Percentiles rank a stretch among this genome's conserved stretches.
Conservation (phyloP, 129 eudicot species). For the Helichrysum umbraculigerum region DNA sequence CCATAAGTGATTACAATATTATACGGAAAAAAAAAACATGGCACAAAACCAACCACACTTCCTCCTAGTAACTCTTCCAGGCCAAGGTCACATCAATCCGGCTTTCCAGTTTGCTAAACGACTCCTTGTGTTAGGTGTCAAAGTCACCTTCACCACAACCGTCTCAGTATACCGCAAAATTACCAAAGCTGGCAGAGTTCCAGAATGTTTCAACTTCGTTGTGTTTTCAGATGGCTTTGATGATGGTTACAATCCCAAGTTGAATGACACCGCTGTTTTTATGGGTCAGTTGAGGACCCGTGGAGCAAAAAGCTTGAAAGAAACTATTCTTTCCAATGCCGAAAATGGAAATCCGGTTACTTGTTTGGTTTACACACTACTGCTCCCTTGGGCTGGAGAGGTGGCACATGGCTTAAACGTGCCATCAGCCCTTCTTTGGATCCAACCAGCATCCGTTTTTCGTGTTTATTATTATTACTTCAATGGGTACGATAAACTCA, state of each 20-base stretch:
- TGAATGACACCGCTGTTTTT: constrained; percentile 1
- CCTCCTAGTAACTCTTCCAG: constrained; percentile 47
- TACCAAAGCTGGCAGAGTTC: constrained; percentile 23
- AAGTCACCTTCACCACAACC: constrained; percentile 53
- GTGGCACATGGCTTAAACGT: too few relatives aligned
- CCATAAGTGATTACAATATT: too few relatives aligned
- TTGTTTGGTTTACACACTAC: too few relatives aligned
- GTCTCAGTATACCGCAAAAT: constrained; percentile 36
- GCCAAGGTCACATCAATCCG: constrained; percentile 58
- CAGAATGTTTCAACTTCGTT: constrained; percentile 21
- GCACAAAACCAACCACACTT: constrained; percentile 34
- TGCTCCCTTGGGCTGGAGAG: too few relatives aligned
- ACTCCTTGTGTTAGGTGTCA: constrained; percentile 36
- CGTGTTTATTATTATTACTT: too few relatives aligned
- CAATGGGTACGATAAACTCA: constrained; percentile 36
- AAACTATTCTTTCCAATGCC: constrained; percentile 17
- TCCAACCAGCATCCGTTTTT: too few relatives aligned
- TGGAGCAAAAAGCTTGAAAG: constrained; percentile 34
- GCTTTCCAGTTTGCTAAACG: constrained; percentile 46
- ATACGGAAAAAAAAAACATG: constrained; percentile 16
- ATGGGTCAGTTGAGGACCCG: constrained; percentile 16
- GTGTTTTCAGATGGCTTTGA: constrained; percentile 55
- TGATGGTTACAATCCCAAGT: constrained; percentile 28
- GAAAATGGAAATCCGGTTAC: constrained; percentile 33
- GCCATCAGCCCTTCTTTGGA: too few relatives aligned